Percentiles rank a stretch among this genome's conserved stretches.
Conservation (phyloP, 495 filamentous ascomycete species). For the Cryomyces minteri region DNA sequence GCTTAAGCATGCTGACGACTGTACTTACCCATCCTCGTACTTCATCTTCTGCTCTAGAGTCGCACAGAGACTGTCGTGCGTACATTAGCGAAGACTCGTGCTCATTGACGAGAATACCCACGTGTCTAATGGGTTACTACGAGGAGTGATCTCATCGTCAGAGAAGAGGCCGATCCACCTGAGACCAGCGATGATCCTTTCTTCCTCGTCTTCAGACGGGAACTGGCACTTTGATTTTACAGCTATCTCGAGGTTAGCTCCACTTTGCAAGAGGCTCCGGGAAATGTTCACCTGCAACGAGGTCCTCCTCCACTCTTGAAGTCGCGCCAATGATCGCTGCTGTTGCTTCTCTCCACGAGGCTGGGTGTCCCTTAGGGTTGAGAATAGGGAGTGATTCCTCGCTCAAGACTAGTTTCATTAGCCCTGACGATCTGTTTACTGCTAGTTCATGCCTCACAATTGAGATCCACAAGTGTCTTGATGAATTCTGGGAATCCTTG, state of each 20-base stretch:
- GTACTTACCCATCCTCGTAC: conserved; percentile 36
- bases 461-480: conserved; percentile 68
- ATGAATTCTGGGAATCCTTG: conserved; percentile 78
- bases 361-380: conserved; percentile 26
- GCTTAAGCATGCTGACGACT: conserved; percentile 24
- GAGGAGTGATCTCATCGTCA: conserved; percentile 48
- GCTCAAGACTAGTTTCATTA: conserved; percentile 24
- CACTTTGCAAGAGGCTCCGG: too few species aligned
- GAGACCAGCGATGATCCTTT: conserved; percentile 58
- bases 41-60: conserved; percentile 85
- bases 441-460: conserved; percentile 25
- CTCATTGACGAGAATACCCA: not conserved
- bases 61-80: conserved; percentile 44
- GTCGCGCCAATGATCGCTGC: conserved; percentile 49
- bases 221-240: conserved; percentile 64
- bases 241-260: conserved; percentile 33
- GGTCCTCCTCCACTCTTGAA: conserved; percentile 39
- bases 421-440: too few species aligned
- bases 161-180: conserved; percentile 83
- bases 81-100: conserved; percentile 5
- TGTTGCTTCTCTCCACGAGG: conserved; percentile 68
- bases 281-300: too few species aligned
- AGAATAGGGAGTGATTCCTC: conserved; percentile 44
- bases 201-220: conserved; percentile 47
- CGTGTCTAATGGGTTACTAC: conserved; percentile 70